These are phyloP conservation scores for Austroboletus festivus DNA, from an alignment of 768 basidiomycete species.

Conservation along the genomic window DNA sequence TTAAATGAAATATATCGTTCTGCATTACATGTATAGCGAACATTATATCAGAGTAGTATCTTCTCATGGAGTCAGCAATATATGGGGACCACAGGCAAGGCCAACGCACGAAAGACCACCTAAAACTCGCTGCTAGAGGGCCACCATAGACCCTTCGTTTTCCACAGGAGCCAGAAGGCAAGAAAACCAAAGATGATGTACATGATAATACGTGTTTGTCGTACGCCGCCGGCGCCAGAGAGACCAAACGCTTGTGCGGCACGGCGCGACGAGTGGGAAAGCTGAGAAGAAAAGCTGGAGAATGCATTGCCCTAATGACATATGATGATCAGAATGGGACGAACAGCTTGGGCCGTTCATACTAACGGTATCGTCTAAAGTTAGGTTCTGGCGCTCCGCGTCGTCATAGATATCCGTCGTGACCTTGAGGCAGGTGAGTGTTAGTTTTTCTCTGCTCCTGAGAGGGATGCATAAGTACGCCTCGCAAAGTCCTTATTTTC, in stretches of 20 bases:
- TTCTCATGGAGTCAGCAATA: background rate
- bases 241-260: constrained; percentile 75
- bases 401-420: constrained; percentile 86
- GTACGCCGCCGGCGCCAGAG: constrained; percentile 54
- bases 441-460: too few species aligned
- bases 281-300: constrained; percentile 56
- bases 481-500: constrained; percentile 77
- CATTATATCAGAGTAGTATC: background rate
- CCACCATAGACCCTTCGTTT: constrained; percentile 50
- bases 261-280: constrained; percentile 65
- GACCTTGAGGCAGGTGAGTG: constrained; percentile 57
- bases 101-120: constrained; percentile 13
- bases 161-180: constrained; percentile 53
- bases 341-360: background rate
- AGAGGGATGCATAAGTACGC: too few species aligned
- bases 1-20: background rate
- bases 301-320: constrained; percentile 58
- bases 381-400: constrained; percentile 76
- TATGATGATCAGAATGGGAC: background rate
- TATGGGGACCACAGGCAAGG: background rate
- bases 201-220: constrained; percentile 65
- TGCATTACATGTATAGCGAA: constrained; percentile 7
- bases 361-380: constrained; percentile 74
- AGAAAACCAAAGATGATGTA: constrained; percentile 56
- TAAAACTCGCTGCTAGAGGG: constrained; percentile 17